Base-by-base conservation (phyloP, 805 yeast genomes). In the Hanseniaspora jakobsenii region DNA sequence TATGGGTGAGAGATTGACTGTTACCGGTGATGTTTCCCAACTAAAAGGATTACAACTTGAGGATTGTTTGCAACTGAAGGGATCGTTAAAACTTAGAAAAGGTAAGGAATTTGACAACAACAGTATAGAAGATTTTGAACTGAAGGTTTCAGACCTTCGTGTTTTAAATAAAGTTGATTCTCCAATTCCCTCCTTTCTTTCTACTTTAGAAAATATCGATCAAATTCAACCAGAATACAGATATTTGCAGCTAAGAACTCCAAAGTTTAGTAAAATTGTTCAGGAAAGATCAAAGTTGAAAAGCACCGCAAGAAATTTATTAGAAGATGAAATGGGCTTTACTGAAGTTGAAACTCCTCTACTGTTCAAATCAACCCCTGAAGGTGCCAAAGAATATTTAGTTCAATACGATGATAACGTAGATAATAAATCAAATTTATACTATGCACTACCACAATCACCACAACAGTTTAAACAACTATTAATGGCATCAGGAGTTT, bases 381-480 rank as follows among this genome's bases (percentile, higher is more conserved):
- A 91, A 61, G 98, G 98, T 13, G 98, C 98, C 1, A 69, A 94
- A 30, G 99, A 91, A 61, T 91, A 89, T 58, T 62, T 91, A 38
- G 96, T 91, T 0, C 98, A 98, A 1, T 42, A 21, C 29, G 46
- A 35, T 22, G 46, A 42, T 5, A n/a, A 28, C 21, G 36, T 42
- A 1, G 35, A 27, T 1, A 84, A 96, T 0, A 70, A 97, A 51
- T 64, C 71, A 13, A 57, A 64, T 1, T 55, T 61, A 16, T 81
- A 82, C 60, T 91, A 89, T 59, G 96, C 98, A 0, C 66, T 91
- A 23, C 96, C 97, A 0, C 99, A 91, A 60, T 84, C 95, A 13
- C 99, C 98, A 0, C 99, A 91, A 58, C 98, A 91, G 58, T 91
- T 89, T 58, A 91, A 91, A 57, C 98, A 91, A 61, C 66, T 91